Evolutionary conservation across 305 asterid species (phyloP), one percentile per base, ranked within the genome.

Genomic region (Fraxinus baroniana): DNA sequence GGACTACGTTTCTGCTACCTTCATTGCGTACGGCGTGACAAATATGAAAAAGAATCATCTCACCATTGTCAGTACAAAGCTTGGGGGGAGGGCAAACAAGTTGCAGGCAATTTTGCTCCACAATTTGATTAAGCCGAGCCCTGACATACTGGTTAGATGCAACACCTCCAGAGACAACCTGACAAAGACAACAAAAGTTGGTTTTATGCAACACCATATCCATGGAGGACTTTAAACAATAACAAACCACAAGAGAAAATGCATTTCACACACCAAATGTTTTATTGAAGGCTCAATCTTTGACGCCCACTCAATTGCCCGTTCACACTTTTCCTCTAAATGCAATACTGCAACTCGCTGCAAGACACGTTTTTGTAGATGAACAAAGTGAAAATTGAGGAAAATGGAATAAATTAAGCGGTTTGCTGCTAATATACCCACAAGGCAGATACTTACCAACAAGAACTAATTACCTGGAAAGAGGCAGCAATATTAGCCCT

Each of bases 401-500:
- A 33, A 79, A 64, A 57, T 81, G 6, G 32, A n/a, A 66, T 44
- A 76, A 0, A 60, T 79, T 35, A 78, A 77, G 71, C 17, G 81
- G 78, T 64, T 81, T 36, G 44, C 64, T 49, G 35, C 37, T 44
- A 77, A 13, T 33, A 7, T 24, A 80, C 24, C 37, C 71, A 39
- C 64, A 37, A 36, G 35, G 73, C 32, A 75, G 18, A 52, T 68
- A 74, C 20, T 39, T 71, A 36, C 7, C 2, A 39, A 37, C 76
- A 20, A 74, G 76, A 78, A 46, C 28, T 49, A 55, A 83, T 88
- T 81, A 93, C 98, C 97, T 96, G 99, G 86, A 96, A 96, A 70
- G 99, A 94, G 82, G 99, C 98, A 79, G 99, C 98, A 84, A 96
- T 91, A 86, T 96, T 92, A 24, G 99, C 99, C 83, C 99, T 93